These are phyloP conservation scores for Edaphochlamys debaryana DNA, from an alignment of 139 green algal species.

Conservation along the genomic window DNA sequence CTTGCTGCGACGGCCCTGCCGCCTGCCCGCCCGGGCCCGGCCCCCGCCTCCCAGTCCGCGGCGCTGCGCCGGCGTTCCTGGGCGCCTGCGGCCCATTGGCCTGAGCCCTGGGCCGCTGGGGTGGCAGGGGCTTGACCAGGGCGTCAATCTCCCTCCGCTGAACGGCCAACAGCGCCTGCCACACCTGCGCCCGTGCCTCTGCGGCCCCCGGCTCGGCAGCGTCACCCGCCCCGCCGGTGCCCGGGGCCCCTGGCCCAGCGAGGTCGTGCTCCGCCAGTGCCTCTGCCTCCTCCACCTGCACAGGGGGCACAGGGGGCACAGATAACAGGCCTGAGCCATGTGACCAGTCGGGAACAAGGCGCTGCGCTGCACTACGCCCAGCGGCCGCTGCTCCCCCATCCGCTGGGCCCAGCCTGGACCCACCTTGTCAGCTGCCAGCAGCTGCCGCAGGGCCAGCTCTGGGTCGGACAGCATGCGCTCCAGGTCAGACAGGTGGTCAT, in stretches of 20 bases:
- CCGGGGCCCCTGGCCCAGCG: background rate
- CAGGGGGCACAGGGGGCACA: no score
- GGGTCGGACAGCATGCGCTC: background rate
- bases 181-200: background rate
- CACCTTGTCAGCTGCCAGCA: background rate
- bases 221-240: background rate
- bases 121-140: slow-evolving; percentile 4
- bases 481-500: background rate
- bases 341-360: background rate
- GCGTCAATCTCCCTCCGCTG: slow-evolving; percentile 2
- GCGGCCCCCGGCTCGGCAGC: background rate
- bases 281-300: slow-evolving; percentile 26
- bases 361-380: background rate
- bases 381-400: background rate
- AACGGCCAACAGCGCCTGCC: background rate
- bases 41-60: no score
- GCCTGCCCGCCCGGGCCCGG: no score
- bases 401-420: background rate
- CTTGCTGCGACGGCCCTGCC: no score
- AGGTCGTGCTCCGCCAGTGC: background rate
- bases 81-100: no score
- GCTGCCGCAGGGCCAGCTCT: background rate
- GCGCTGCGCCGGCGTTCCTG: no score
- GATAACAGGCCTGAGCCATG: no score
- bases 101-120: background rate